Conservation (phyloP, 257 asterid genomes). For the Asclepias syriaca region DNA sequence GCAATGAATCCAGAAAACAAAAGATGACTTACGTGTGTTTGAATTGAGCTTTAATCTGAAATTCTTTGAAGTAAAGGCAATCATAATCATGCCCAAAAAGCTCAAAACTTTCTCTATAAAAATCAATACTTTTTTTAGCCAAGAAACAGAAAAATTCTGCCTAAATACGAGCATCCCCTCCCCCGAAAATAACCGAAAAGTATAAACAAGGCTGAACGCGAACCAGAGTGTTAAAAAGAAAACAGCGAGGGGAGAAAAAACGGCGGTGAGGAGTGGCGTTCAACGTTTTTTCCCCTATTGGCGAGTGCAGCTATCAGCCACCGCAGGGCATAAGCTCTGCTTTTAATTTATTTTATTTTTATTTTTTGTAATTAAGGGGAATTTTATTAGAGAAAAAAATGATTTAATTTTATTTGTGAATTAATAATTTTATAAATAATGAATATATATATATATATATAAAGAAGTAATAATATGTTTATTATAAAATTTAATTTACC, state of each 20-base stretch:
- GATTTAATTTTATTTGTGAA: too few relatives aligned
- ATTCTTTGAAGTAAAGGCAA: constrained; percentile 27
- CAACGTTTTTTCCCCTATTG: background rate
- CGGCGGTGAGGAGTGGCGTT: background rate
- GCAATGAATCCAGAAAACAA: constrained; percentile 17
- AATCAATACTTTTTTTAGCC: background rate
- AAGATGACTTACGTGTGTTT: constrained; percentile 31
- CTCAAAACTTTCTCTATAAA: constrained; percentile 2
- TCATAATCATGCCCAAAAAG: constrained; percentile 40
- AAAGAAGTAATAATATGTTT: too few relatives aligned
- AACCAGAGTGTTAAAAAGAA: background rate
- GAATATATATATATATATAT: too few relatives aligned
- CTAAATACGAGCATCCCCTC: background rate
- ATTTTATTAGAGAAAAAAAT: too few relatives aligned
- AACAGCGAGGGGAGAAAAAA: background rate
- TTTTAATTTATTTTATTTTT: too few relatives aligned
- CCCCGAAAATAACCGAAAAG: background rate
- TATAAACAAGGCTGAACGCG: background rate
- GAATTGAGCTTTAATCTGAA: constrained; percentile 30
- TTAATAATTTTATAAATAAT: too few relatives aligned
- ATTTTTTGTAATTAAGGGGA: too few relatives aligned
- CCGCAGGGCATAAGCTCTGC: too few relatives aligned
- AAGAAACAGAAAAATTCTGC: constrained; percentile 3
- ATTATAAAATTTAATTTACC: too few relatives aligned
- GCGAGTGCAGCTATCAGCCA: background rate